Conservation (phyloP, 139 green algal genomes). For the Mesotaenium endlicherianum region DNA sequence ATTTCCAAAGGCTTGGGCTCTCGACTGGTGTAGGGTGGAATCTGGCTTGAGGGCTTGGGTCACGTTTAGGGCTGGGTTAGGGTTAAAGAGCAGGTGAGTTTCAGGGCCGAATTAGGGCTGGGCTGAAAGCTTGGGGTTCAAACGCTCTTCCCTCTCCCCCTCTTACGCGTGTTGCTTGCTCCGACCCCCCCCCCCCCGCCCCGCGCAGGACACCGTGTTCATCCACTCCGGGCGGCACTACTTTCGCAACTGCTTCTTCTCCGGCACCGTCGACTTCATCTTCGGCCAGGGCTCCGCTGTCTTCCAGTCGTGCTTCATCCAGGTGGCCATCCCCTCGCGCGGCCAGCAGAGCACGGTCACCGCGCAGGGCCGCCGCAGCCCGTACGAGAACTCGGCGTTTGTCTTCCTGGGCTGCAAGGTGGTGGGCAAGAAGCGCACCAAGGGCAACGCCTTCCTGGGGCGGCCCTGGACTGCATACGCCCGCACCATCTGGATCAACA, state of each 20-base stretch:
- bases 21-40: no score
- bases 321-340: not conserved
- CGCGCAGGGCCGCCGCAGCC: not conserved
- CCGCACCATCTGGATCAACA: not conserved
- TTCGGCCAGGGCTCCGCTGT: constrained; percentile 6
- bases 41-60: no score
- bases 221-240: constrained; percentile 2
- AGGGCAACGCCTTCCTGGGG: not conserved
- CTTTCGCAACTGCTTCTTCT: constrained; percentile 22
- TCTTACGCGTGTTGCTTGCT: no score
- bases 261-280: constrained; percentile 29
- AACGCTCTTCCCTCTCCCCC: no score
- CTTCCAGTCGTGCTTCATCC: not conserved
- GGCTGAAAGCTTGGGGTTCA: no score
- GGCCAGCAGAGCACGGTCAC: constrained; percentile 15
- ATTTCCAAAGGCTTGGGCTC: no score
- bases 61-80: no score
- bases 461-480: constrained; percentile 11
- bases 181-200: no score
- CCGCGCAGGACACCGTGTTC: constrained; percentile 4
- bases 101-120: no score
- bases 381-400: not conserved
- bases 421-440: not conserved
- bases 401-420: constrained; percentile 14
- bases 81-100: no score